Evolutionary conservation across 176 grass and related monocot species (phyloP).

Genomic region (Aegilops bicornis): DNA sequence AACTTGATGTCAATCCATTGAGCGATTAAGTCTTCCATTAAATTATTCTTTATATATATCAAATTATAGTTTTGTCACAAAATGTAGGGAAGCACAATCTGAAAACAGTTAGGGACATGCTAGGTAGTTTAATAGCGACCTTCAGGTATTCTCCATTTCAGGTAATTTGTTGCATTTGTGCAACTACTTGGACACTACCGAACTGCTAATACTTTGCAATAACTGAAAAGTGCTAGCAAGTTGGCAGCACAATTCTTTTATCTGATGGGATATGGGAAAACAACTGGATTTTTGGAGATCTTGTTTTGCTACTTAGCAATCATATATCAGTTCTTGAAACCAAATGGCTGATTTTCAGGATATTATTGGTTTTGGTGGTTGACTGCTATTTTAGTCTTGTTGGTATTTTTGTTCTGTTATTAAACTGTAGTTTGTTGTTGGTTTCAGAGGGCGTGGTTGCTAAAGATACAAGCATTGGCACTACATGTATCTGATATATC

Average conservation of each 20-base stretch:
- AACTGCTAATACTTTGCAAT: not conserved
- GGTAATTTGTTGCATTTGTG: not conserved
- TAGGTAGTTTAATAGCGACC: not conserved
- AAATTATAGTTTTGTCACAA: not conserved
- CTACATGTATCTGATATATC: slow-evolving; percentile 88
- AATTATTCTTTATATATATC: slow-evolving; percentile 13
- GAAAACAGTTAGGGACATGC: not conserved
- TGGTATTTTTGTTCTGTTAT: slow-evolving; percentile 20
- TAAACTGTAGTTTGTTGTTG: slow-evolving; percentile 37
- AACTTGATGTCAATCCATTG: slow-evolving; percentile 3
- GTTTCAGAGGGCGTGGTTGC: slow-evolving; percentile 88
- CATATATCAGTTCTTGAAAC: not conserved
- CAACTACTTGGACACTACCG: not conserved
- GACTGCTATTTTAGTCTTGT: slow-evolving; percentile 17
- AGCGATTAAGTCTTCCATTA: slow-evolving; percentile 5
- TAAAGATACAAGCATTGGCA: slow-evolving; percentile 89
- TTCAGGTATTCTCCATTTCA: not conserved
- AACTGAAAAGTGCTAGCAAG: not conserved
- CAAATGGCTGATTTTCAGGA: not conserved
- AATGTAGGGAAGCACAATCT: not conserved
- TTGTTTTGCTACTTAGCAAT: not conserved
- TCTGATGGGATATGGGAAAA: not conserved
- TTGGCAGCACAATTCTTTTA: not conserved
- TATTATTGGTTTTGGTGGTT: slow-evolving; percentile 8
- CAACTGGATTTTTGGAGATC: not conserved